Percentiles rank a stretch among this genome's conserved stretches.
phyloP scores from a whole-genome alignment of 23 red algal genomes.

The Porphyridium purpureum region DNA sequence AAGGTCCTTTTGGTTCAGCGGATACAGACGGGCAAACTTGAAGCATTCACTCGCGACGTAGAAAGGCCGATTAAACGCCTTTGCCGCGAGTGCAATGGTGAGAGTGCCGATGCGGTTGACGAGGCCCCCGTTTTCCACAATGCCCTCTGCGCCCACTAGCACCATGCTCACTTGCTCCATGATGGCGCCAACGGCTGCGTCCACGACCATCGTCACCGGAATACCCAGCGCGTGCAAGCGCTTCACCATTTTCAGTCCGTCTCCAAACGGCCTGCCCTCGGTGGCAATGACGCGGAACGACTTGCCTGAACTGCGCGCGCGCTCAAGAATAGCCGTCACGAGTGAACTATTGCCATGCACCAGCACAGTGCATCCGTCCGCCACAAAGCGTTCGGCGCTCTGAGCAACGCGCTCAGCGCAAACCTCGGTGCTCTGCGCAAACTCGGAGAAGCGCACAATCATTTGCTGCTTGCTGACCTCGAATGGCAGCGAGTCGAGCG shows the following conservation, averaged over 20 bases:
- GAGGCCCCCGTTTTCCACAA: slow-evolving; percentile 16
- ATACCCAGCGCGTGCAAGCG: slow-evolving; percentile 2
- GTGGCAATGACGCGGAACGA: slow-evolving; percentile 13
- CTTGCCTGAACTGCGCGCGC: slow-evolving; percentile 1
- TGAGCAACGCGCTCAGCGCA: slow-evolving; percentile 1
- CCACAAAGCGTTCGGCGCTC: slow-evolving; percentile 9
- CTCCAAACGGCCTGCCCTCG: slow-evolving; percentile 6
- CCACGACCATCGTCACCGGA: slow-evolving; percentile 1
- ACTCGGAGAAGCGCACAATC: slow-evolving; percentile 2
- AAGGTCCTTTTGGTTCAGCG: slow-evolving; percentile 17
- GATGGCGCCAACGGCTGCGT: slow-evolving; percentile 4
- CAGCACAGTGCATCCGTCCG: slow-evolving; percentile 1
- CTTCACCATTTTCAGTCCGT: neutral
- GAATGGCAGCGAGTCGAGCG: slow-evolving; percentile 8
- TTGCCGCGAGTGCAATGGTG: slow-evolving; percentile 18
- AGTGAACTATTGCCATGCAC: slow-evolving; percentile 10
- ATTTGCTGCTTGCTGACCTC: slow-evolving; percentile 8
- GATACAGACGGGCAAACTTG: slow-evolving; percentile 27
- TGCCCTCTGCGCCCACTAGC: slow-evolving; percentile 21
- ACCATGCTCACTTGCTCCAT: slow-evolving; percentile 18
- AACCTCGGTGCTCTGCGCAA: neutral
- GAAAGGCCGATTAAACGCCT: slow-evolving; percentile 5
- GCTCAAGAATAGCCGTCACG: slow-evolving; percentile 7
- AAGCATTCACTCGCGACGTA: slow-evolving; percentile 24
- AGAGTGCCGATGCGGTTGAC: slow-evolving; percentile 21